Conservation (phyloP, 306 rosid species). For the Inga oerstediana region DNA sequence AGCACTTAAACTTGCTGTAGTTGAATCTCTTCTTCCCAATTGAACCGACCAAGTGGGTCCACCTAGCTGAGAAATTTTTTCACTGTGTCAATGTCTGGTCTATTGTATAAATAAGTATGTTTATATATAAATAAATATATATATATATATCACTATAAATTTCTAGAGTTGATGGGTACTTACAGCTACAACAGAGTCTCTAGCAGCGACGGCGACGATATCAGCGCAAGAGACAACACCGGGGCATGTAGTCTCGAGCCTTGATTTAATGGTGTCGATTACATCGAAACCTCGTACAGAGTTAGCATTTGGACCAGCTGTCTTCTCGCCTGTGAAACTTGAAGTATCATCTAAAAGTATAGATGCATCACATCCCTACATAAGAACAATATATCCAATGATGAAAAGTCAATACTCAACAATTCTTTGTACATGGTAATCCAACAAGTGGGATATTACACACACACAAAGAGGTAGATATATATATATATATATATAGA, state of each 20-base stretch:
- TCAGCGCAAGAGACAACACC: slow-evolving; percentile 71
- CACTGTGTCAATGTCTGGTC: background rate
- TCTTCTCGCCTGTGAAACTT: slow-evolving; percentile 61
- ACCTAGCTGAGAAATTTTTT: slow-evolving; percentile 45
- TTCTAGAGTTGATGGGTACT: background rate
- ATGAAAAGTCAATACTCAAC: background rate
- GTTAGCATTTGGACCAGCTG: slow-evolving; percentile 51
- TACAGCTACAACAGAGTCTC: slow-evolving; percentile 68
- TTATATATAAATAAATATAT: background rate
- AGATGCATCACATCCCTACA: slow-evolving; percentile 7
- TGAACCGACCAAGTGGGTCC: slow-evolving; percentile 55
- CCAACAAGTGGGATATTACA: background rate
- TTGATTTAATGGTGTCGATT: slow-evolving; percentile 54
- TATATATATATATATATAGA: too few species aligned
- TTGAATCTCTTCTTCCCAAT: slow-evolving; percentile 77
- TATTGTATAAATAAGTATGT: background rate
- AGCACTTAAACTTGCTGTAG: slow-evolving; percentile 54
- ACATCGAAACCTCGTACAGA: slow-evolving; percentile 62
- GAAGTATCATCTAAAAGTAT: slow-evolving; percentile 65
- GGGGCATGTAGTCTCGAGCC: slow-evolving; percentile 49
- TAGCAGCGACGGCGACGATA: slow-evolving; percentile 59
- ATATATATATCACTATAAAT: background rate
- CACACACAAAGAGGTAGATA: background rate
- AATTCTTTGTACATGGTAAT: background rate
- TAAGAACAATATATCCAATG: background rate